These are phyloP conservation scores for Dactylellina sp. DNA, from an alignment of 2,329 filamentous ascomycete species.

Conservation along the genomic window DNA sequence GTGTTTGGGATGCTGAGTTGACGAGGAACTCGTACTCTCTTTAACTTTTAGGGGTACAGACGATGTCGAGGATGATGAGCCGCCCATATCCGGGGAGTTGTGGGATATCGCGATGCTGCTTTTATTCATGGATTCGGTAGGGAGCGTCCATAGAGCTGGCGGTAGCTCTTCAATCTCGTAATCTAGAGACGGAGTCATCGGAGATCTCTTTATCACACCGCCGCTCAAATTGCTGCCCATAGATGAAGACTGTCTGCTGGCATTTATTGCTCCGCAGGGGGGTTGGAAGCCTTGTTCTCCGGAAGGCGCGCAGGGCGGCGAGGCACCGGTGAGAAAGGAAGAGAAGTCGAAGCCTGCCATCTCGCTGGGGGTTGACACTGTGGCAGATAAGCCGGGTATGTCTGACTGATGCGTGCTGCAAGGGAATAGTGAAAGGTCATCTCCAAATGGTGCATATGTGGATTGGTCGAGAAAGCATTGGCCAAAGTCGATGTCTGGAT, in stretches of 20 bases:
- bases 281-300: constrained; percentile 46
- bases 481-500: constrained; percentile 56
- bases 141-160: constrained; percentile 51
- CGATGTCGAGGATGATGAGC: constrained; percentile 51
- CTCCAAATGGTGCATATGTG: constrained; percentile 54
- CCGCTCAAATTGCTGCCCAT: constrained; percentile 54
- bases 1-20: constrained; percentile 54
- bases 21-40: constrained; percentile 37
- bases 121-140: constrained; percentile 33
- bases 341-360: constrained; percentile 57
- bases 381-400: constrained; percentile 55
- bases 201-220: constrained; percentile 46
- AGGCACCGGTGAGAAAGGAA: constrained; percentile 54
- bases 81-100: constrained; percentile 54
- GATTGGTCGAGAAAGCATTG: constrained; percentile 56
- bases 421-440: constrained; percentile 55
- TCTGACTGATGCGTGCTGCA: constrained; percentile 57
- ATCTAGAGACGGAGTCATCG: constrained; percentile 53
- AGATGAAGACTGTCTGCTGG: constrained; percentile 54
- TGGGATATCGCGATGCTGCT: constrained; percentile 54
- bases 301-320: constrained; percentile 50
- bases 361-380: constrained; percentile 53
- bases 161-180: constrained; percentile 55
- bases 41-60: constrained; percentile 48
- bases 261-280: constrained; percentile 32